Evolutionary conservation across 2,329 filamentous ascomycete species (phyloP), one percentile per base, ranked within the genome.

Genomic region (Trichoderma lentiforme): DNA sequence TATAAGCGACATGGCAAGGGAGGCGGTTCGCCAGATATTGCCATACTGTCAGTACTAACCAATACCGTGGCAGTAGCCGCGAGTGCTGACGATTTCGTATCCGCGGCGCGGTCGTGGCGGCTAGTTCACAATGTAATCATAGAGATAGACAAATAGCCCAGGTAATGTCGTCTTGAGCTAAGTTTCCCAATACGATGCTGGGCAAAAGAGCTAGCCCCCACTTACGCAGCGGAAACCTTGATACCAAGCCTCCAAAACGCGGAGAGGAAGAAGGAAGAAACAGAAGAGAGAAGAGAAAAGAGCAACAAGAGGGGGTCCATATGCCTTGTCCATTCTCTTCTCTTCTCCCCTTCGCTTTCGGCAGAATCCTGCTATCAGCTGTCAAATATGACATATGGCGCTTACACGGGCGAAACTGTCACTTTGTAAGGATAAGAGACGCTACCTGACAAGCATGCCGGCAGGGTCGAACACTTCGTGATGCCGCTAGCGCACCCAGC

Each of bases 71-170:
- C 43, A 7, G 30, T 65, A 21, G 43, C 15, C 51, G 43, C 63
- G 28, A 65, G 28, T 24, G 14, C 28, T 32, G 26, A 24, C 11
- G 36, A 43, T 39, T 58, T 43, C 53, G 65, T 47, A 21, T 60
- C 56, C 56, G 66, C 66, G 66, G 66, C 26, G 66, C 66, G 66
- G 66, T 21, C 66, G 26, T 47, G 56, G 56, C 66, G 66, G 66
- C 32, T 69, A 60, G 30, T 43, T 26, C n/a, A 60, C 47, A 60
- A 68, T 30, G 65, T 14, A 60, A n/a, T 60, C 34, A 69, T 36
- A 18, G 18, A 58, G 65, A 32, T 30, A 53, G 65, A 32, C 43
- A 53, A 21, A 51, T 12, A 9, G n/a, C 47, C 43, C 12, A 60
- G 18, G 15, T n/a, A 65, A 39, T 24, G n/a, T 34, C 24, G 39